A percentile compares a stretch with the other conserved stretches of the same genome.
phyloP scores from a whole-genome alignment of 2,329 filamentous ascomycete genomes.

The Aspergillus puulaauensis region DNA sequence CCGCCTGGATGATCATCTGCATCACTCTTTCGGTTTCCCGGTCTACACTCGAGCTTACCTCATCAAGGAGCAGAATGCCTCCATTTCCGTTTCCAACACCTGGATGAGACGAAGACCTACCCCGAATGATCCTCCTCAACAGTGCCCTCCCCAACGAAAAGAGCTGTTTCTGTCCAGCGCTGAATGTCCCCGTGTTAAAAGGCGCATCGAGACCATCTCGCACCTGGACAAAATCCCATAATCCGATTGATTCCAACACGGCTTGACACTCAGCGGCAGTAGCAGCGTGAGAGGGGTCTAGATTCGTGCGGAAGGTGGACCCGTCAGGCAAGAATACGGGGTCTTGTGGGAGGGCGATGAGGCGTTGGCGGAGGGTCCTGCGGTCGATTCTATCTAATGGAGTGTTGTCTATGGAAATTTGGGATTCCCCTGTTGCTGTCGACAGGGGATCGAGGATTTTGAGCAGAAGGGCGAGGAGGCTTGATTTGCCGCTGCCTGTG shows the following conservation, averaged over 20 bases:
- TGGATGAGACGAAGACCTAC: background rate
- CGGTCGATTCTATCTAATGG: constrained; percentile 38
- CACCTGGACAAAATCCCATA: constrained; percentile 14
- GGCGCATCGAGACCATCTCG: constrained; percentile 2
- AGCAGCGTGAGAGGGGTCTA: constrained; percentile 31
- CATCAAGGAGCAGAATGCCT: constrained; percentile 23
- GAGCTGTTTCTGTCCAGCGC: constrained; percentile 8
- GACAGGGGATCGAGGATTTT: constrained; percentile 38
- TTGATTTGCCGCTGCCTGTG: constrained; percentile 41
- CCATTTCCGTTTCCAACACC: background rate
- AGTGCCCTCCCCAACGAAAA: constrained; percentile 5
- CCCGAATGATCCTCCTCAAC: background rate
- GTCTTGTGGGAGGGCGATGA: constrained; percentile 57
- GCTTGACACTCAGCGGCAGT: background rate
- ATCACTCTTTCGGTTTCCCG: constrained; percentile 18
- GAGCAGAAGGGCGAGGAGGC: constrained; percentile 41
- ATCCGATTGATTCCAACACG: background rate
- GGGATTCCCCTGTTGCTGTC: background rate
- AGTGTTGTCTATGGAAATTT: constrained; percentile 4
- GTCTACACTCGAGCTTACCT: constrained; percentile 19
- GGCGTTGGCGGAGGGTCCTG: constrained; percentile 44
- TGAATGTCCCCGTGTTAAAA: constrained; percentile 2
- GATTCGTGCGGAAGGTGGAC: constrained; percentile 42
- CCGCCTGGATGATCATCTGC: constrained; percentile 24
- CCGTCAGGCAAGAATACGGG: constrained; percentile 52